Evolutionary conservation across 2,329 filamentous ascomycete species (phyloP).

Genomic region (Xenoacremonium recifei): DNA sequence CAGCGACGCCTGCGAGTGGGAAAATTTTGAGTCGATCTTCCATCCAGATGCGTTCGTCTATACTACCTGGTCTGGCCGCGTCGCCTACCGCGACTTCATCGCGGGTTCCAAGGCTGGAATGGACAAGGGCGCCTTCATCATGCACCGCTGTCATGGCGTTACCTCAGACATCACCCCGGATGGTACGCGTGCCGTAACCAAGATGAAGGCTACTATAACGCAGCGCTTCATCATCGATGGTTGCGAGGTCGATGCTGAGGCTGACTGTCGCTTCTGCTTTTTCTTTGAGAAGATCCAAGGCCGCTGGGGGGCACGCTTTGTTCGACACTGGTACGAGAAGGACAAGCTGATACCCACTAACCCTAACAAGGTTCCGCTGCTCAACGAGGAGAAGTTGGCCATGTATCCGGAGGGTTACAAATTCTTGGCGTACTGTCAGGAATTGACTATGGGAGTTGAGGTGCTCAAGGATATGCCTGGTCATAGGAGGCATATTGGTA

Average conservation of each 20-base stretch:
- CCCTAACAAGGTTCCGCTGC: slow-evolving; percentile 37
- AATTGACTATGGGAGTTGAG: slow-evolving; percentile 42
- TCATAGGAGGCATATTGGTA: slow-evolving; percentile 32
- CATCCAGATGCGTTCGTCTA: slow-evolving; percentile 46
- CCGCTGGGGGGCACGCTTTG: slow-evolving; percentile 42
- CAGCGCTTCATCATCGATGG: slow-evolving; percentile 44
- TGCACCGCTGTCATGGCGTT: slow-evolving; percentile 41
- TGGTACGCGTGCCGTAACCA: slow-evolving; percentile 42
- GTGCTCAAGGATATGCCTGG: slow-evolving; percentile 45
- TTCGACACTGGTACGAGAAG: slow-evolving; percentile 52
- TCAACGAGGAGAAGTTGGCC: slow-evolving; percentile 39
- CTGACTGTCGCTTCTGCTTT: slow-evolving; percentile 46
- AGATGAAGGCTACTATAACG: slow-evolving; percentile 51
- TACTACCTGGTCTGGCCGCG: slow-evolving; percentile 49
- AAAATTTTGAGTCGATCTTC: slow-evolving; percentile 50
- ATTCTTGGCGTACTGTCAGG: slow-evolving; percentile 44
- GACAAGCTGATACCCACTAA: slow-evolving; percentile 47
- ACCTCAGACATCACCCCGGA: slow-evolving; percentile 41
- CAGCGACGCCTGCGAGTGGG: slow-evolving; percentile 52
- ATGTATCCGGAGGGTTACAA: slow-evolving; percentile 43
- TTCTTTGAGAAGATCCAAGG: slow-evolving; percentile 41
- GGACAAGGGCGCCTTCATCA: slow-evolving; percentile 42
- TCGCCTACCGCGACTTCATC: slow-evolving; percentile 39
- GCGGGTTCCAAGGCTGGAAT: slow-evolving; percentile 36
- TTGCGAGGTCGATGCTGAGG: slow-evolving; percentile 43